These are phyloP conservation scores for Simmondsia chinensis DNA, from an alignment of 148 eudicot genomes.

Conservation along the genomic window DNA sequence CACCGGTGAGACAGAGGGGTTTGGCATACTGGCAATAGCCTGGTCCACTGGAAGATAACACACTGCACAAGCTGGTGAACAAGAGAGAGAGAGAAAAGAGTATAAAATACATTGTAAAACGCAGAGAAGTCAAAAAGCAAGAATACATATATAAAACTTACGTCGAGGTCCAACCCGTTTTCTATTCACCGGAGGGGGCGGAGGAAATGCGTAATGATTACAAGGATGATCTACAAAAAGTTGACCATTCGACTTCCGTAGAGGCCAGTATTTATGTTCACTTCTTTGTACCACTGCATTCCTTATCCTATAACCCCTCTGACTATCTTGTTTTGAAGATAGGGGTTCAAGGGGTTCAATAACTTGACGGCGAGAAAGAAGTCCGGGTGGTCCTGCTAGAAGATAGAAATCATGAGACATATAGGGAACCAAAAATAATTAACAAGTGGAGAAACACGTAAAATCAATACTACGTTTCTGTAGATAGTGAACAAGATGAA, in stretches of 20 bases:
- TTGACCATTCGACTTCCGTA: slow-evolving; percentile 2
- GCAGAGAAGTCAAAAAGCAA: not conserved
- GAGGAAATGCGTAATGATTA: slow-evolving; percentile 44
- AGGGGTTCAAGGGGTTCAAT: slow-evolving; percentile 2
- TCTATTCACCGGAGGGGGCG: slow-evolving; percentile 62
- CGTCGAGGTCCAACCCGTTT: slow-evolving; percentile 84
- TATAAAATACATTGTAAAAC: slow-evolving; percentile 2
- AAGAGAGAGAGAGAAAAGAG: slow-evolving; percentile 8
- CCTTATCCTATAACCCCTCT: slow-evolving; percentile 10
- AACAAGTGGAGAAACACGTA: too few relatives aligned
- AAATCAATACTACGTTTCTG: too few relatives aligned
- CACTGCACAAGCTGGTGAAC: slow-evolving; percentile 75
- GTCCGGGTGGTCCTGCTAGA: slow-evolving; percentile 27
- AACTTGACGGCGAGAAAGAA: slow-evolving; percentile 15
- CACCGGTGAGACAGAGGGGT: slow-evolving; percentile 67
- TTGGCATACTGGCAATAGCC: slow-evolving; percentile 76
- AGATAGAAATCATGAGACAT: too few relatives aligned
- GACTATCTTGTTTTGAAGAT: too few relatives aligned
- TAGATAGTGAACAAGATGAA: too few relatives aligned
- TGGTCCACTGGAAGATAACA: slow-evolving; percentile 81
- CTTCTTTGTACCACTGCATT: slow-evolving; percentile 3
- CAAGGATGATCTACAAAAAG: slow-evolving; percentile 32
- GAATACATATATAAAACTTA: slow-evolving; percentile 28
- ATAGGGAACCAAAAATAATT: too few relatives aligned
- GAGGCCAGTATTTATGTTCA: slow-evolving; percentile 4